phyloP scores from a whole-genome alignment of 129 eudicot species.

The Artemisia tridentata region DNA sequence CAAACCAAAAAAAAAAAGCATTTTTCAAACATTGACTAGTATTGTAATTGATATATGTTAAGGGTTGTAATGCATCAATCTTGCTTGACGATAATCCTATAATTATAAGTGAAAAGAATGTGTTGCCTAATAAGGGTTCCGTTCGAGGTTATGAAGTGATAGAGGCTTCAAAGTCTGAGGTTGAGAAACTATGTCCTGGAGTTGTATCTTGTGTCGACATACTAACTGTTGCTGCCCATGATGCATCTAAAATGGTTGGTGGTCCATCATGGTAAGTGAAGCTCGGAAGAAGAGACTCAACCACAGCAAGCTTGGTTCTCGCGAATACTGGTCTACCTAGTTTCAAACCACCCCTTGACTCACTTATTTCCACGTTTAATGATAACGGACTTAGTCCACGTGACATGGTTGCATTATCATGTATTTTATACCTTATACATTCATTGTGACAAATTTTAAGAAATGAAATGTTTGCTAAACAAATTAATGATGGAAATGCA shows the following conservation, averaged over 20 bases:
- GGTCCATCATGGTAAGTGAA: constrained; percentile 64
- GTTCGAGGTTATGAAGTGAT: constrained; percentile 44
- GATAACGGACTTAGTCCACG: constrained; percentile 46
- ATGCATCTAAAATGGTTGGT: constrained; percentile 50
- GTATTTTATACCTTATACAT: constrained; percentile 6
- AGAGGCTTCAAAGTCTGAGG: constrained; percentile 35
- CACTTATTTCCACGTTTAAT: constrained; percentile 42
- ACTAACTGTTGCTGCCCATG: constrained; percentile 58
- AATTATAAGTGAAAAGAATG: background rate
- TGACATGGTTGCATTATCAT: constrained; percentile 71
- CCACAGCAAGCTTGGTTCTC: constrained; percentile 43
- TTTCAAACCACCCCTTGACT: constrained; percentile 34
- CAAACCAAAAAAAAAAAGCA: too few species aligned
- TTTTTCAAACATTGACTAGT: background rate
- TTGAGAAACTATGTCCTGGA: constrained; percentile 52
- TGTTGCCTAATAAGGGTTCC: constrained; percentile 32
- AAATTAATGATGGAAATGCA: constrained; percentile 12
- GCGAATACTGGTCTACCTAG: constrained; percentile 50
- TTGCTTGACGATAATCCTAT: background rate
- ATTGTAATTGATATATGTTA: background rate
- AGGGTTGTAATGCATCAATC: constrained; percentile 13
- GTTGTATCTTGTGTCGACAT: constrained; percentile 68
- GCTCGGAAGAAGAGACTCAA: constrained; percentile 64
- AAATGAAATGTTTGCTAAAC: too few species aligned
- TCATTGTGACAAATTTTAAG: too few species aligned